Evolutionary conservation across 208 protist species (phyloP).

Genomic region (Acanthamoeba royreba): DNA sequence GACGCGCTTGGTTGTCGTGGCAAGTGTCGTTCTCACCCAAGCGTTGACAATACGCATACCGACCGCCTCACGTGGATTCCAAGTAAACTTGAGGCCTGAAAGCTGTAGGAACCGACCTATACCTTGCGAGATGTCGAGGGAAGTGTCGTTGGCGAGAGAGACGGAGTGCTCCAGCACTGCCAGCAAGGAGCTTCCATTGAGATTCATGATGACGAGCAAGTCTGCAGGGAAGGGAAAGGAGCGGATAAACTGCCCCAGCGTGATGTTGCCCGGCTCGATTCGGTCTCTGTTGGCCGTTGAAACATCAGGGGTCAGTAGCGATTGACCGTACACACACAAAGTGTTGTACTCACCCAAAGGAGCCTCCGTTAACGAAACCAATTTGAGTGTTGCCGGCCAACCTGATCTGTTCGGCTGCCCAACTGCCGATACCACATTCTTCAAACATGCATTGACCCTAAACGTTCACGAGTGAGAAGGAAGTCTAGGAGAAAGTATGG

Average conservation of each 20-base stretch:
- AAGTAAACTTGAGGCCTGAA: neutral
- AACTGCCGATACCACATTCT: neutral
- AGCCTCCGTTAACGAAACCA: neutral
- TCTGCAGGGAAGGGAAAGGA: neutral
- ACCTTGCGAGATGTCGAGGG: neutral
- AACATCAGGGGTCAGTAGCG: too few relatives aligned
- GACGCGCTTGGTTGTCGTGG: neutral
- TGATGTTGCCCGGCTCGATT: neutral
- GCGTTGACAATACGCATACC: neutral
- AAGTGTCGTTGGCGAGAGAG: neutral
- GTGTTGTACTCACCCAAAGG: neutral
- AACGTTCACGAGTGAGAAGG: too few relatives aligned
- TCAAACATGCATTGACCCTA: slow-evolving; percentile 12
- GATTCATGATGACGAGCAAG: neutral
- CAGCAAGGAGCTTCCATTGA: neutral
- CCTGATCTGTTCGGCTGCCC: neutral
- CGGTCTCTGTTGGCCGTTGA: neutral
- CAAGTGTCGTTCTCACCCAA: neutral
- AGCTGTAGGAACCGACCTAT: slow-evolving; percentile 20
- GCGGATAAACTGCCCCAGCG: neutral
- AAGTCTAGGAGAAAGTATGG: too few relatives aligned
- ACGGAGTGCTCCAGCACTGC: slow-evolving; percentile 1
- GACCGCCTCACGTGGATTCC: neutral
- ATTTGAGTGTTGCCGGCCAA: neutral
- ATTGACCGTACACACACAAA: too few relatives aligned